Evolutionary conservation across 306 rosid species (phyloP).

Genomic region (Geum urbanum): DNA sequence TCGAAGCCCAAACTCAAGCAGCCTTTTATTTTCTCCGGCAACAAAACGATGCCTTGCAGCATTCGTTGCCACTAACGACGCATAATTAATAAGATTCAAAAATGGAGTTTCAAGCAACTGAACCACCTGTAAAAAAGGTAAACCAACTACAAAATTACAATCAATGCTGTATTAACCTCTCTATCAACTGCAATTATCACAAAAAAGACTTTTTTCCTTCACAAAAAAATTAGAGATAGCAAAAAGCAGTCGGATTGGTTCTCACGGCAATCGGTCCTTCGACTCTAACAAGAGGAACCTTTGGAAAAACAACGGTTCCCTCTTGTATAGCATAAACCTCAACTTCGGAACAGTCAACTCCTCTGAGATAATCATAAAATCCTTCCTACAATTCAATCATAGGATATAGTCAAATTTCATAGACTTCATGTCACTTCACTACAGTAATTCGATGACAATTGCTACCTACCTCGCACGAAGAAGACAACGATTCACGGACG

Average conservation of each 20-base stretch:
- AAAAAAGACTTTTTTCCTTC: not conserved
- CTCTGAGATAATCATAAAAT: slow-evolving; percentile 83
- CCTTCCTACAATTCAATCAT: slow-evolving; percentile 58
- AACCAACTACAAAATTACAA: slow-evolving; percentile 7
- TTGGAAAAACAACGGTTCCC: slow-evolving; percentile 93
- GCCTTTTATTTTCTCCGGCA: slow-evolving; percentile 80
- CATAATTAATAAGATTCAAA: slow-evolving; percentile 66
- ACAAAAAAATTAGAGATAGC: not conserved
- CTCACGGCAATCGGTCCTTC: slow-evolving; percentile 99
- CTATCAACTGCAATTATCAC: slow-evolving; percentile 1
- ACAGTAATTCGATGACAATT: not conserved
- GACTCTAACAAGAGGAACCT: slow-evolving; percentile 82
- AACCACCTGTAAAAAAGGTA: slow-evolving; percentile 63
- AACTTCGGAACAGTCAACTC: slow-evolving; percentile 80
- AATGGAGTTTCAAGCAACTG: slow-evolving; percentile 92
- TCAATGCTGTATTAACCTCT: not conserved
- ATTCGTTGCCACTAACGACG: slow-evolving; percentile 86
- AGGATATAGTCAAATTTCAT: no score
- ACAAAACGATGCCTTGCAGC: slow-evolving; percentile 94
- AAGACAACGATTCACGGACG: slow-evolving; percentile 56
- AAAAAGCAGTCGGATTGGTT: slow-evolving; percentile 16
- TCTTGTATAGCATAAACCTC: slow-evolving; percentile 82
- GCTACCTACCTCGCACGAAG: slow-evolving; percentile 75
- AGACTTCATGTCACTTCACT: no score
- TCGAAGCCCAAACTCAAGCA: slow-evolving; percentile 90